These are phyloP conservation scores for Phytophthora hibernalis DNA, from an alignment of 352 stramenopile species.

Conservation along the genomic window DNA sequence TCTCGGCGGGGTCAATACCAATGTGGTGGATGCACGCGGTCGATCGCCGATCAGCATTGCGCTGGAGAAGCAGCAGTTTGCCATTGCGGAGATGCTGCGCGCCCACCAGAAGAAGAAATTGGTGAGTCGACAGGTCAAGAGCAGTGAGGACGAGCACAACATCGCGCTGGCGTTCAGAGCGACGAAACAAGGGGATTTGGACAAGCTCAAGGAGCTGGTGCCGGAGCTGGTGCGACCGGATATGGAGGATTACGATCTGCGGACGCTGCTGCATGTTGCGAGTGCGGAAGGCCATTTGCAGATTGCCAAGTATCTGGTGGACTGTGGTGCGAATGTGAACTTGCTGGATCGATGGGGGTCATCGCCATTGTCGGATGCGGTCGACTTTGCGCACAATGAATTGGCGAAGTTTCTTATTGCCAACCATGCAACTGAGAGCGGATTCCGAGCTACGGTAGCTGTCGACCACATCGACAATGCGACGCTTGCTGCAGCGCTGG, in stretches of 20 bases:
- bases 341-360: slow-evolving; percentile 82
- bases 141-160: slow-evolving; percentile 48
- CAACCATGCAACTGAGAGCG: slow-evolving; percentile 71
- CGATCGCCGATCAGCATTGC: slow-evolving; percentile 76
- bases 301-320: slow-evolving; percentile 70
- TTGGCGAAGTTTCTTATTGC: slow-evolving; percentile 70
- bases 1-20: slow-evolving; percentile 74
- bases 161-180: slow-evolving; percentile 65
- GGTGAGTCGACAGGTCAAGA: slow-evolving; percentile 36
- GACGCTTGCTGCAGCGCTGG: slow-evolving; percentile 66
- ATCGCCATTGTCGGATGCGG: slow-evolving; percentile 73
- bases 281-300: slow-evolving; percentile 69
- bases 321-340: slow-evolving; percentile 79
- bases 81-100: slow-evolving; percentile 71
- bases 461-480: slow-evolving; percentile 68
- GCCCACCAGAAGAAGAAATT: slow-evolving; percentile 63
- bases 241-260: slow-evolving; percentile 79
- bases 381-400: slow-evolving; percentile 83
- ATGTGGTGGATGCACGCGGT: slow-evolving; percentile 57
- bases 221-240: slow-evolving; percentile 65
- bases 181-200: slow-evolving; percentile 59
- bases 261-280: slow-evolving; percentile 77
- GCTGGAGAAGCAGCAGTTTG: slow-evolving; percentile 60
- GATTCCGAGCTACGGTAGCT: slow-evolving; percentile 58
- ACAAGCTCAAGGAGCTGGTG: slow-evolving; percentile 59